Conservation (phyloP, 2,329 filamentous ascomycete species). For the Tricladium varicosporioides region DNA sequence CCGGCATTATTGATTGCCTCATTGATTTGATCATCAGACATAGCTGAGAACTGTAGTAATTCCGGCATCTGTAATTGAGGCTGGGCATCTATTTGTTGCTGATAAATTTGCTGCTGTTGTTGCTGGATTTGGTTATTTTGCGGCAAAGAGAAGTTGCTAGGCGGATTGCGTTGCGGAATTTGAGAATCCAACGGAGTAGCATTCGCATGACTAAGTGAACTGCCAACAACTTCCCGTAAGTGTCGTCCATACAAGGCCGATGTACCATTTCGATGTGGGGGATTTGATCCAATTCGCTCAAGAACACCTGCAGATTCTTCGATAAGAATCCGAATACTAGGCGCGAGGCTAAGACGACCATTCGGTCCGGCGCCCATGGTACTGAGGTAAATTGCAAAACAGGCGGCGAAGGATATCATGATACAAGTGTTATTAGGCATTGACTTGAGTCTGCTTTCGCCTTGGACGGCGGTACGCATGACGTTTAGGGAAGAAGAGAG, state of each 20-base stretch:
- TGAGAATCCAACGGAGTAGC: background rate
- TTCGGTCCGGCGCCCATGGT: slow-evolving; percentile 49
- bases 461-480: slow-evolving; percentile 70
- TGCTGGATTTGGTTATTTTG: background rate
- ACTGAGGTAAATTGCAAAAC: slow-evolving; percentile 64
- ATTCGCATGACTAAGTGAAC: background rate
- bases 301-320: slow-evolving; percentile 68
- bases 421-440: slow-evolving; percentile 80
- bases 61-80: slow-evolving; percentile 32
- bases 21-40: slow-evolving; percentile 68
- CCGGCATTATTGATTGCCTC: slow-evolving; percentile 64
- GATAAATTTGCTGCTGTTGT: background rate
- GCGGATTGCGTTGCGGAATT: background rate
- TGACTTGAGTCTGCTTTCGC: slow-evolving; percentile 65
- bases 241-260: slow-evolving; percentile 59
- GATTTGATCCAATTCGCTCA: slow-evolving; percentile 65
- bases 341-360: slow-evolving; percentile 54
- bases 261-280: slow-evolving; percentile 64
- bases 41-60: slow-evolving; percentile 61
- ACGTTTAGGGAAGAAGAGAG: slow-evolving; percentile 73
- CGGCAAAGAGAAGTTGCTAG: background rate
- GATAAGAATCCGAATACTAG: slow-evolving; percentile 62
- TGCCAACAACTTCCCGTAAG: slow-evolving; percentile 42
- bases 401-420: slow-evolving; percentile 75
- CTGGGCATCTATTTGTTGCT: slow-evolving; percentile 5